Conservation (phyloP, 202 grass and related monocot species). For the Eragrostis tef region DNA sequence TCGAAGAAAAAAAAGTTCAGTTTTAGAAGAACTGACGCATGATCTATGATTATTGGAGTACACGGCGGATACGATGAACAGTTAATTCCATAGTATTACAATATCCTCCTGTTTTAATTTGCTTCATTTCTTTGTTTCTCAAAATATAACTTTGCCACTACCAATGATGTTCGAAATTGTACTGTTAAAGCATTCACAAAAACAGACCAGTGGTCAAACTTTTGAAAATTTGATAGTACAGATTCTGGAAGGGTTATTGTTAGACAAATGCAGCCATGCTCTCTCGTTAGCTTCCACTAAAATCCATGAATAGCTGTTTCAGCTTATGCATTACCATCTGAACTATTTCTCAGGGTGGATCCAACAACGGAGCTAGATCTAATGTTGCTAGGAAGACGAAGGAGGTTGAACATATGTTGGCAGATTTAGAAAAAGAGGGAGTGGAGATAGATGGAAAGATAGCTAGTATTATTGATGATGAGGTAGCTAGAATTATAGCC, state of each 20-base stretch:
- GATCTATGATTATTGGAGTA: too few species aligned
- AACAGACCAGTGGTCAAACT: not conserved
- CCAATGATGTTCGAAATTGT: slow-evolving; percentile 27
- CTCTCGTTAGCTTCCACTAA: not conserved
- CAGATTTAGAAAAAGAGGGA: slow-evolving; percentile 26
- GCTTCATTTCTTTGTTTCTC: not conserved
- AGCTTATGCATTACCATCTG: not conserved
- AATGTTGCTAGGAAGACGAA: slow-evolving; percentile 21
- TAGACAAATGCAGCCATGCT: not conserved
- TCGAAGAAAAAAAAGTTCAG: too few species aligned
- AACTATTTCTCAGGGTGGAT: slow-evolving; percentile 31
- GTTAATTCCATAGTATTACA: slow-evolving; percentile 7
- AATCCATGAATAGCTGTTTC: slow-evolving; percentile 1
- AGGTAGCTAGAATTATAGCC: slow-evolving; percentile 17
- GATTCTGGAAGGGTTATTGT: slow-evolving; percentile 17
- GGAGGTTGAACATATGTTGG: slow-evolving; percentile 30
- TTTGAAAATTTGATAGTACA: slow-evolving; percentile 7
- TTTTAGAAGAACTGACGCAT: too few species aligned
- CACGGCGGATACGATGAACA: not conserved
- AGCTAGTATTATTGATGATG: slow-evolving; percentile 20
- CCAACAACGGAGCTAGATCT: not conserved
- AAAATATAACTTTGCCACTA: slow-evolving; percentile 29
- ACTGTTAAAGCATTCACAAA: not conserved
- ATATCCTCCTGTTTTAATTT: not conserved
- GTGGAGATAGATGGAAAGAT: slow-evolving; percentile 36